Base-by-base conservation (phyloP, 148 eudicot genomes). In the Diospyros kaki region DNA sequence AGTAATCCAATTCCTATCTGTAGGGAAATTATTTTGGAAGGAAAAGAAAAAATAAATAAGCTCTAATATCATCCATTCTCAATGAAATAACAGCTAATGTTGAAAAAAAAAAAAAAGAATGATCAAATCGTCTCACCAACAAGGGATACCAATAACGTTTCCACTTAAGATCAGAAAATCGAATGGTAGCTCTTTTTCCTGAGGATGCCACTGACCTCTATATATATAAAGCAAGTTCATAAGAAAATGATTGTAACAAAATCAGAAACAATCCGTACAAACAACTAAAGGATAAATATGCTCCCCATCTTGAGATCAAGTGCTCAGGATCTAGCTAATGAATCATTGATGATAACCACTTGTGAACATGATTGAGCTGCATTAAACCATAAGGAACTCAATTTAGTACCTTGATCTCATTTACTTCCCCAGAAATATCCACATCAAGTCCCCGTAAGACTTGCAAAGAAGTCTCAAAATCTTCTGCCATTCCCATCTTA, bases 1-100 rank as follows among this genome's bases (percentile, higher is more conserved):
- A 94, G 97, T 76, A 94, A 70, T 50, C 98, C 98, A 53, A 86
- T 85, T 56, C 95, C 95, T 68, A 90, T 80, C 95, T 88, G 90
- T 77, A 86, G 64, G 39, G 83, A 38, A 73, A 41, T 53, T n/a
- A 66, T 63, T 5, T 50, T 44, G 1, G 17, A 41, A 67, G 15
- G 42, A 61, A 18, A n/a, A 10, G 7, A 61, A 14, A 9, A 73
- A 63, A 73, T 66, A 51, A 68, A 14, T 74, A 0, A 69, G 41
- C 9, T 5, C 58, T 18, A n/a, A 13, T 28, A 17, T 54, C 53
- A 4, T 43, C 9, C 7, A 50, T 1, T 44, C 71, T 71, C 50
- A 62, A 66, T 64, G 48, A 68, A 1, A 73, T 52, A 11, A 39
- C 51, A 9, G 17, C 11, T 12, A 77, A 18, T 18, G 46, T 60